Evolutionary conservation across 179 eudicot genomes (phyloP).

Genomic region (Corrigiola litoralis): DNA sequence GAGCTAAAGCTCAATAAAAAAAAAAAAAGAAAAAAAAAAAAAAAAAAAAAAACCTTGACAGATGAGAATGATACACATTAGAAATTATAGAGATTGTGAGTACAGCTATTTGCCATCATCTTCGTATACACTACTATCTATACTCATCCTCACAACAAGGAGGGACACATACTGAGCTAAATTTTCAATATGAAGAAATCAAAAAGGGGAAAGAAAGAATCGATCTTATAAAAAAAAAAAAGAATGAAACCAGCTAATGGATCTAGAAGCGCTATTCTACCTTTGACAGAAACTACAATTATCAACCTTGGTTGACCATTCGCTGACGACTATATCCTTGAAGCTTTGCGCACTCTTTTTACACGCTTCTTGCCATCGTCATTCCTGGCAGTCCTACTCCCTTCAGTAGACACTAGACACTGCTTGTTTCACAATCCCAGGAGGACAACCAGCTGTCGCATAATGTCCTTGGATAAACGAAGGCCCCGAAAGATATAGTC

Average conservation of each 20-base stretch:
- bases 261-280: background rate
- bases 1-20: no score
- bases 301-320: conserved; percentile 21
- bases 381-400: no score
- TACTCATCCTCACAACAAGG: conserved; percentile 10
- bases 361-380: no score
- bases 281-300: conserved; percentile 1
- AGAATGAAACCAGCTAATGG: background rate
- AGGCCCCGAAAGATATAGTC: background rate
- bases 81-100: background rate
- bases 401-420: no score
- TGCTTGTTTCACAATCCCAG: no score
- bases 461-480: no score
- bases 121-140: conserved; percentile 13
- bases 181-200: background rate
- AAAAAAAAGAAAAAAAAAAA: no score
- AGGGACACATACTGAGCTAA: conserved; percentile 7
- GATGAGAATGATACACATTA: conserved; percentile 11
- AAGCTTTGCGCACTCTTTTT: no score
- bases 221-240: background rate
- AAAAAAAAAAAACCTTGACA: no score
- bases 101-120: conserved; percentile 8
- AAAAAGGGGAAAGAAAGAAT: no score
- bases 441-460: background rate
- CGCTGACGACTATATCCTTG: background rate